Evolutionary conservation across 306 rosid genomes (phyloP).

Genomic region (Delonix regia): DNA sequence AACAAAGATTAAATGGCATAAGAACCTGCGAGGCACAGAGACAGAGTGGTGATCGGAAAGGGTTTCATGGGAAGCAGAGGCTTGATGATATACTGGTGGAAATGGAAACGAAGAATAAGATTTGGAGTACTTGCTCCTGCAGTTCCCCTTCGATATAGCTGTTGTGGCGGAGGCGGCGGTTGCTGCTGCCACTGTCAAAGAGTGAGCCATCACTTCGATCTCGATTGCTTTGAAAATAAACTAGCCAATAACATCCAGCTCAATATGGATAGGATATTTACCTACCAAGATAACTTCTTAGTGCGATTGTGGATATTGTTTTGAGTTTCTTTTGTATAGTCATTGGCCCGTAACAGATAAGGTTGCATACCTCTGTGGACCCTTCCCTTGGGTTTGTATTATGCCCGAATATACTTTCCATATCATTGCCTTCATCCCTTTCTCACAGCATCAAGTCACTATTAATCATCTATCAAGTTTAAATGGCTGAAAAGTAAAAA

Average conservation of each 20-base stretch:
- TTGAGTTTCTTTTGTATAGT: slow-evolving; percentile 24
- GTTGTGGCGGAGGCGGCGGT: slow-evolving; percentile 47
- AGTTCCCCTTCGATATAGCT: slow-evolving; percentile 25
- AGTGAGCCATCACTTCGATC: slow-evolving; percentile 53
- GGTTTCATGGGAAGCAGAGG: neutral
- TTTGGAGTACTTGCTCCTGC: slow-evolving; percentile 30
- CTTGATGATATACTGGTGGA: neutral
- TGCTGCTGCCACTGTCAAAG: slow-evolving; percentile 52
- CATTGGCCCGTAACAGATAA: slow-evolving; percentile 79
- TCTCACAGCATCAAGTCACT: neutral
- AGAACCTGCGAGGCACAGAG: slow-evolving; percentile 6
- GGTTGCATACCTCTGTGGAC: slow-evolving; percentile 61
- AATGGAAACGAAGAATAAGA: neutral
- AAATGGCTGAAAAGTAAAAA: neutral
- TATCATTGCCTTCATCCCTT: neutral
- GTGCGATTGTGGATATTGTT: slow-evolving; percentile 46
- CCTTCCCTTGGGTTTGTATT: slow-evolving; percentile 39
- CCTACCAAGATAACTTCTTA: neutral
- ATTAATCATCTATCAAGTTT: neutral
- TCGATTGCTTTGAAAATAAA: neutral
- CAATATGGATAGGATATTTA: neutral
- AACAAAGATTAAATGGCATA: neutral
- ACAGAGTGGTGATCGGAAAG: neutral
- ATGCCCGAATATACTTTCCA: neutral
- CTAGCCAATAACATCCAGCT: neutral